phyloP scores from a whole-genome alignment of 1,284 basidiomycete genomes.

The Tilletia caries region DNA sequence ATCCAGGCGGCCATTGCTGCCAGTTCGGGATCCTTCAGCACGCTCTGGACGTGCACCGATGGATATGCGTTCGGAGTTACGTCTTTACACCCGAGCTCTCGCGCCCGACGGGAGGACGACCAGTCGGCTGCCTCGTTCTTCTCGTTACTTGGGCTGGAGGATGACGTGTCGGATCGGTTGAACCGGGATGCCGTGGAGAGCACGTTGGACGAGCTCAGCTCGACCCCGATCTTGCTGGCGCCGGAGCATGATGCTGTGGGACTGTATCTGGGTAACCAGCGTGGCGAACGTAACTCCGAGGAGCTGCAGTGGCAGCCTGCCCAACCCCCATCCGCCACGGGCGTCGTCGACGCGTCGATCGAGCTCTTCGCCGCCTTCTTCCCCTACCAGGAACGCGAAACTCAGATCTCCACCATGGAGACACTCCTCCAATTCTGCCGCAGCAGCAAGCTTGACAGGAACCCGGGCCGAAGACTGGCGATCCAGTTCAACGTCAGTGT shows the following conservation, averaged over 20 bases:
- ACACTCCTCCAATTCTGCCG: constrained; percentile 64
- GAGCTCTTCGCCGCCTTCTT: constrained; percentile 75
- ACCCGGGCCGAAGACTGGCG: constrained; percentile 81
- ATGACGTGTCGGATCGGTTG: constrained; percentile 61
- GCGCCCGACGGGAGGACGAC: constrained; percentile 42
- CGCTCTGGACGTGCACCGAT: constrained; percentile 80
- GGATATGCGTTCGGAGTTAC: constrained; percentile 91
- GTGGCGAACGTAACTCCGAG: constrained; percentile 14
- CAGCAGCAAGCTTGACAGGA: constrained; percentile 79
- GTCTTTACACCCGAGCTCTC: constrained; percentile 57
- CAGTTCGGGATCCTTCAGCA: constrained; percentile 77
- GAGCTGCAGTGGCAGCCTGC: constrained; percentile 68
- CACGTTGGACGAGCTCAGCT: constrained; percentile 70
- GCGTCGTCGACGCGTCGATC: constrained; percentile 83
- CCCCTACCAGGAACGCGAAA: constrained; percentile 70
- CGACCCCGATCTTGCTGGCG: constrained; percentile 75
- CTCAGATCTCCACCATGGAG: constrained; percentile 67
- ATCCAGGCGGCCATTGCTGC: constrained; percentile 89
- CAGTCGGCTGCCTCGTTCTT: constrained; percentile 16
- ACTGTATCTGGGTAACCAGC: constrained; percentile 59
- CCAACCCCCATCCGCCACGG: constrained; percentile 66
- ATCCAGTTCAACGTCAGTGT: constrained; percentile 77
- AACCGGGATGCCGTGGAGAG: constrained; percentile 76
- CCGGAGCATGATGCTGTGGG: constrained; percentile 81
- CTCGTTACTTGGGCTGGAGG: not conserved